Conservation (phyloP, 1,139 yeast species). For the Sporopachydermia cereana region DNA sequence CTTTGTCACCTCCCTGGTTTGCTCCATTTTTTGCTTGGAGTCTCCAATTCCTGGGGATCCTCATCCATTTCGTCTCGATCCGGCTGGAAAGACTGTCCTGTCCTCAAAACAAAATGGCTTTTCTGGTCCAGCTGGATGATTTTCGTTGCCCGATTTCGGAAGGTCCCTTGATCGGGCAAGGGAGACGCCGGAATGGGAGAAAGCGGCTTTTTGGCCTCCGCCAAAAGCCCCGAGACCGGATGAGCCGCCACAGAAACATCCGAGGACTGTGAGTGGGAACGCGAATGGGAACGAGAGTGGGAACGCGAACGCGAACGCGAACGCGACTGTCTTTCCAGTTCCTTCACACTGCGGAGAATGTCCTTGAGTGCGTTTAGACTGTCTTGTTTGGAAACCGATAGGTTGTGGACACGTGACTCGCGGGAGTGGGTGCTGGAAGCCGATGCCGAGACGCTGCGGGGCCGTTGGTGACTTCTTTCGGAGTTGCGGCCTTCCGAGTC, state of each 20-base stretch:
- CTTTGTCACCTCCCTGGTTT: too few species aligned
- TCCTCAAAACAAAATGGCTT: neutral
- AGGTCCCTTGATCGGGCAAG: neutral
- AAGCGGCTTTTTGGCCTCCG: neutral
- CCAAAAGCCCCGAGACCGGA: neutral
- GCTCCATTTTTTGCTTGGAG: too few species aligned
- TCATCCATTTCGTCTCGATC: too few species aligned
- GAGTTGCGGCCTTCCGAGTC: neutral
- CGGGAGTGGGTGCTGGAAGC: neutral
- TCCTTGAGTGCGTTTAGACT: constrained; percentile 2
- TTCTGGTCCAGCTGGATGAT: neutral
- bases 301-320: neutral
- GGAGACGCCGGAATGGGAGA: constrained; percentile 3
- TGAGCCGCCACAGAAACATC: neutral
- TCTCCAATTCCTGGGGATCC: too few species aligned
- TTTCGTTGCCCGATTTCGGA: neutral
- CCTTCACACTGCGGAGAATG: constrained; percentile 2
- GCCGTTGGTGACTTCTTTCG: neutral
- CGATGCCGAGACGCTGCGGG: constrained; percentile 1
- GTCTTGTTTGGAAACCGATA: constrained; percentile 2
- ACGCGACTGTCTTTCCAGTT: constrained; percentile 2
- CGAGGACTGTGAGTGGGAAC: neutral
- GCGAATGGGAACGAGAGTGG: neutral
- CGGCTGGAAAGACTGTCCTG: too few species aligned
- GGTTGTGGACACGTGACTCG: neutral